A percentile compares a stretch with the other conserved stretches of the same genome.
Evolutionary conservation across 179 eudicot genomes (phyloP).

Genomic region (Beta corolliflora): DNA sequence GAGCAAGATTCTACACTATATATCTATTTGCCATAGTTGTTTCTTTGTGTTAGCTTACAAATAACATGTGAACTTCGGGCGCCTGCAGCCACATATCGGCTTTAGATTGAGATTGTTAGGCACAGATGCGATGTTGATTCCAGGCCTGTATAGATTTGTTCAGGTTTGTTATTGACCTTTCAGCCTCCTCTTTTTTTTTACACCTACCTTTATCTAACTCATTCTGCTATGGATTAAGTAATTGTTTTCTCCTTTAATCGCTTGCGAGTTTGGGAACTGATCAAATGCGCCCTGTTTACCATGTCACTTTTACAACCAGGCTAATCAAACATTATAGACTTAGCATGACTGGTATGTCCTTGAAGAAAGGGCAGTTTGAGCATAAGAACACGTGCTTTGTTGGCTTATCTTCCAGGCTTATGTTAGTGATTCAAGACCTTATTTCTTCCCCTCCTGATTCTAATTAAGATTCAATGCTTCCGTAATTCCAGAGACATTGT

Average conservation of each 20-base stretch:
- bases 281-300: too few species aligned
- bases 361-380: not conserved
- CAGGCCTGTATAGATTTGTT: constrained; percentile 80
- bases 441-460: too few species aligned
- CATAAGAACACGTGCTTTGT: too few species aligned
- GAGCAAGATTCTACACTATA: not conserved
- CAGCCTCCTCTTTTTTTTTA: not conserved
- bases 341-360: not conserved
- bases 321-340: not conserved
- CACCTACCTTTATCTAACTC: not conserved
- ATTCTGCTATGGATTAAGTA: not conserved
- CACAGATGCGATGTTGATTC: constrained; percentile 94
- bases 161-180: constrained; percentile 34
- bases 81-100: constrained; percentile 87
- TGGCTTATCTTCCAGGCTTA: not conserved
- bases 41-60: constrained; percentile 8
- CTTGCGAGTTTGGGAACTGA: too few species aligned
- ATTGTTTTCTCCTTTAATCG: too few species aligned
- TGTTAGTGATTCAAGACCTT: not conserved
- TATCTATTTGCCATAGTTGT: not conserved
- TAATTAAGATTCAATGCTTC: not conserved
- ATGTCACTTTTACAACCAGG: too few species aligned
- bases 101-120: constrained; percentile 83
- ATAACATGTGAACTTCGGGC: constrained; percentile 16
- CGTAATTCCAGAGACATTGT: not conserved